These are phyloP conservation scores for Lactarius hengduanensis DNA, from an alignment of 768 basidiomycete genomes.

Conservation along the genomic window DNA sequence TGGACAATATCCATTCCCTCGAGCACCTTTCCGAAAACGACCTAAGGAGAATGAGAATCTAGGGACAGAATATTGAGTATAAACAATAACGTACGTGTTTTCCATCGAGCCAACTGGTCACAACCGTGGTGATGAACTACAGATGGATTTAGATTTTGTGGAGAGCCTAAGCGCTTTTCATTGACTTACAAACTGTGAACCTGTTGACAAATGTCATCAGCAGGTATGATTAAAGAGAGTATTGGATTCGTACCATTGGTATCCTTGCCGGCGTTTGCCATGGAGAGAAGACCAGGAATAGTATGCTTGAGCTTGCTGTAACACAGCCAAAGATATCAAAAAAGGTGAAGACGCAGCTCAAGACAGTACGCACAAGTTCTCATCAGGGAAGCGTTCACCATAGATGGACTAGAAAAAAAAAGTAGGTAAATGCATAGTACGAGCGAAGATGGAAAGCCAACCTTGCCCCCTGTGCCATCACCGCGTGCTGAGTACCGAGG, in stretches of 20 bases:
- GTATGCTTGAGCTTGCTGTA: constrained; percentile 93
- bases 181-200: constrained; percentile 84
- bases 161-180: background rate
- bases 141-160: constrained; percentile 10
- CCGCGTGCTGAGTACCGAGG: constrained; percentile 54
- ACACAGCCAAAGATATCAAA: constrained; percentile 3
- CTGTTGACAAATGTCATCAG: constrained; percentile 37
- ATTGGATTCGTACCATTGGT: constrained; percentile 68
- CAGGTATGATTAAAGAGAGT: constrained; percentile 13
- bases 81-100: constrained; percentile 59
- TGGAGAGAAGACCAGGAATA: constrained; percentile 81
- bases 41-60: constrained; percentile 43
- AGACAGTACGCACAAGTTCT: constrained; percentile 75
- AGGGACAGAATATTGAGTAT: constrained; percentile 19
- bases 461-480: constrained; percentile 91
- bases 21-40: constrained; percentile 90
- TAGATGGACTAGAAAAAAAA: constrained; percentile 70
- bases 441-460: constrained; percentile 33
- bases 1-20: constrained; percentile 89
- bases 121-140: constrained; percentile 90
- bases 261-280: constrained; percentile 93
- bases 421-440: background rate
- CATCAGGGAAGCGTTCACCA: constrained; percentile 86
- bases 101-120: constrained; percentile 88
- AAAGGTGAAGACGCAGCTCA: background rate